Conservation (phyloP, 352 stramenopile species). For the Globisporangium okanoganense region DNA sequence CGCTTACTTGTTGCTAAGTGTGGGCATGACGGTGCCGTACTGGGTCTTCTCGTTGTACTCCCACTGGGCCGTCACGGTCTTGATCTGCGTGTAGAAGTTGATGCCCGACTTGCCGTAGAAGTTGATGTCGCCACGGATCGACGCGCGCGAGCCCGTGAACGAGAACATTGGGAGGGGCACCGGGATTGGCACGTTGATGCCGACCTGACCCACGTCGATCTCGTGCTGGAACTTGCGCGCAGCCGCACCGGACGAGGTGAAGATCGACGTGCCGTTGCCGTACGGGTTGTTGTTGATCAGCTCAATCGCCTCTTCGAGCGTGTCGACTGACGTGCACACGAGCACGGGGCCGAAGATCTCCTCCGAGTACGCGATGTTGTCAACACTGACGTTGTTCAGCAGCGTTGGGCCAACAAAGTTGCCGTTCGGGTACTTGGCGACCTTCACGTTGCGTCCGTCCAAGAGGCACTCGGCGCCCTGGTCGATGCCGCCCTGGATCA, state of each 20-base stretch:
- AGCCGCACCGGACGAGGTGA: slow-evolving; percentile 91
- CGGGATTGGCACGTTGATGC: slow-evolving; percentile 96
- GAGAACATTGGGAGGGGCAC: slow-evolving; percentile 97
- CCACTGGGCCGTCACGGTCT: slow-evolving; percentile 97
- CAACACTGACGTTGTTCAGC: slow-evolving; percentile 71
- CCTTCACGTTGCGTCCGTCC: slow-evolving; percentile 89
- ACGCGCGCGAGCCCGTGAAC: slow-evolving; percentile 95
- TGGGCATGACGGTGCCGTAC: slow-evolving; percentile 92
- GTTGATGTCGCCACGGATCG: slow-evolving; percentile 95
- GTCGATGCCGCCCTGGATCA: slow-evolving; percentile 90
- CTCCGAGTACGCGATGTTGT: slow-evolving; percentile 91
- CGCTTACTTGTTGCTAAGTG: slow-evolving; percentile 61
- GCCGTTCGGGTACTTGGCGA: slow-evolving; percentile 91
- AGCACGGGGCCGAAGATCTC: slow-evolving; percentile 99
- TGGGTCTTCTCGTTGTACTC: slow-evolving; percentile 88
- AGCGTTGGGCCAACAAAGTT: slow-evolving; percentile 96
- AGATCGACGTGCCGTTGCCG: slow-evolving; percentile 97
- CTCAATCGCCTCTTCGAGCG: slow-evolving; percentile 94
- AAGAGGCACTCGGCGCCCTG: slow-evolving; percentile 88
- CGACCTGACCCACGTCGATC: slow-evolving; percentile 95
- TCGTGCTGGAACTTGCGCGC: slow-evolving; percentile 97
- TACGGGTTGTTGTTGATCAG: slow-evolving; percentile 96
- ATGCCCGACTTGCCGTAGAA: slow-evolving; percentile 97
- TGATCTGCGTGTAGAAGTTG: slow-evolving; percentile 98
- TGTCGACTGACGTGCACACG: slow-evolving; percentile 88